Percentiles rank a stretch among this genome's conserved stretches.
Evolutionary conservation across 108 stramenopile species (phyloP).

Genomic region (Cyclostephanos tholiformis): DNA sequence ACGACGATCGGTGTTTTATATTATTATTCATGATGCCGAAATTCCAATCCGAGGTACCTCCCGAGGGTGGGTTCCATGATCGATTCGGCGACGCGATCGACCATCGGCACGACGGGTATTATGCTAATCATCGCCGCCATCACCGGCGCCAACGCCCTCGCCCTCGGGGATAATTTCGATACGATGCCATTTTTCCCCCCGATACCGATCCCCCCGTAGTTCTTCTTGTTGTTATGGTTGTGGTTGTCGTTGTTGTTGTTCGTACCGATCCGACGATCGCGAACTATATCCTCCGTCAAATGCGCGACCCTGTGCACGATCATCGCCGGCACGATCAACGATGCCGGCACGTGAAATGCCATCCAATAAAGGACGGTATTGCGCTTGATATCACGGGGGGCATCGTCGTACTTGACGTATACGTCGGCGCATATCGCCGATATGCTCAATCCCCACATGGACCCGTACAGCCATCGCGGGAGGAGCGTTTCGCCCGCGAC

Average conservation of each 20-base stretch:
- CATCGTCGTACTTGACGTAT: constrained; percentile 28
- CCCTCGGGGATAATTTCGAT: constrained; percentile 8
- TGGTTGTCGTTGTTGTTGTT: too few relatives aligned
- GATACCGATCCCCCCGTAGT: too few relatives aligned
- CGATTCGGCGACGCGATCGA: constrained; percentile 17
- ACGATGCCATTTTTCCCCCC: constrained; percentile 1
- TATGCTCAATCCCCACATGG: constrained; percentile 22
- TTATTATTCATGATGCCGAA: constrained; percentile 32
- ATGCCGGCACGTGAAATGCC: constrained; percentile 37
- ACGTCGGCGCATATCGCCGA: constrained; percentile 33
- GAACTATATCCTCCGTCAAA: constrained; percentile 1
- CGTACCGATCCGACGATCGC: constrained; percentile 14
- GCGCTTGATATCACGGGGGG: neutral
- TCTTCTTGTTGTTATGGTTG: too few relatives aligned
- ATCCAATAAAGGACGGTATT: constrained; percentile 33
- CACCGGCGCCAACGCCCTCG: constrained; percentile 21
- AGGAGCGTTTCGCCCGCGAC: constrained; percentile 29
- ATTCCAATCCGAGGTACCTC: constrained; percentile 25
- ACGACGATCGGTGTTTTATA: too few relatives aligned
- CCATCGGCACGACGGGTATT: constrained; percentile 32
- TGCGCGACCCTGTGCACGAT: constrained; percentile 35
- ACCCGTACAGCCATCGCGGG: constrained; percentile 22
- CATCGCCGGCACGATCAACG: constrained; percentile 24
- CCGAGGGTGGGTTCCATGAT: constrained; percentile 41
- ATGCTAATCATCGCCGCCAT: constrained; percentile 30